These are phyloP conservation scores for Paramecium primaurelia DNA, from an alignment of 73 alveolate species.

Conservation along the genomic window DNA sequence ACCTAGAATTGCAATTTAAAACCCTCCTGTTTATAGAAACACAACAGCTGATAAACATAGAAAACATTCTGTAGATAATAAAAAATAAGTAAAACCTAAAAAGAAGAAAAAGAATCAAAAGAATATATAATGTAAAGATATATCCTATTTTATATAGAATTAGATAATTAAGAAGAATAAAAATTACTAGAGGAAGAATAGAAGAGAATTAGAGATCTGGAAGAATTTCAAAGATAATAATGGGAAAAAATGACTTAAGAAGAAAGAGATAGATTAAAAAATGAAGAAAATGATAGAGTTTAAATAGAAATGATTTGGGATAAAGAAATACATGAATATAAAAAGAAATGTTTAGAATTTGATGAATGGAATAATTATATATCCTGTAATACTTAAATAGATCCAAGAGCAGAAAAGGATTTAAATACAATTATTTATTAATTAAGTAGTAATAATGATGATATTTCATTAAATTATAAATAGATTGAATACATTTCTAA, in stretches of 20 bases:
- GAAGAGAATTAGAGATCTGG: neutral
- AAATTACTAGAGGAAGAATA: neutral
- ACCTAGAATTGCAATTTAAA: constrained; percentile 7
- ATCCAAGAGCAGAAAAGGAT: constrained; percentile 14
- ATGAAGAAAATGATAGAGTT: constrained; percentile 17
- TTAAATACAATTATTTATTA: neutral
- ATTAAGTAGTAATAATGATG: neutral
- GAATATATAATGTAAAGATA: neutral
- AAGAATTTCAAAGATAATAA: neutral
- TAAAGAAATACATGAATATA: neutral
- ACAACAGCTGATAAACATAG: constrained; percentile 34
- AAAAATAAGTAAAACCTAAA: neutral
- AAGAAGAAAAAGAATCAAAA: neutral
- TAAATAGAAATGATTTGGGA: neutral
- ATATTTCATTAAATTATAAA: neutral
- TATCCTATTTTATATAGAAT: neutral
- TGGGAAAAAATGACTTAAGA: neutral
- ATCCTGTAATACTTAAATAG: neutral
- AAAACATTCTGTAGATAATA: constrained; percentile 2
- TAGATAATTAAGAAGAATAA: neutral
- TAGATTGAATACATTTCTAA: neutral
- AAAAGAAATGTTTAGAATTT: neutral
- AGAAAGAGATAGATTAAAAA: neutral
- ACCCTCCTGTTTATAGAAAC: neutral
- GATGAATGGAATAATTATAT: constrained; percentile 5